Base-by-base conservation (phyloP, 495 filamentous ascomycete species). In the Daldinia vernicosa region DNA sequence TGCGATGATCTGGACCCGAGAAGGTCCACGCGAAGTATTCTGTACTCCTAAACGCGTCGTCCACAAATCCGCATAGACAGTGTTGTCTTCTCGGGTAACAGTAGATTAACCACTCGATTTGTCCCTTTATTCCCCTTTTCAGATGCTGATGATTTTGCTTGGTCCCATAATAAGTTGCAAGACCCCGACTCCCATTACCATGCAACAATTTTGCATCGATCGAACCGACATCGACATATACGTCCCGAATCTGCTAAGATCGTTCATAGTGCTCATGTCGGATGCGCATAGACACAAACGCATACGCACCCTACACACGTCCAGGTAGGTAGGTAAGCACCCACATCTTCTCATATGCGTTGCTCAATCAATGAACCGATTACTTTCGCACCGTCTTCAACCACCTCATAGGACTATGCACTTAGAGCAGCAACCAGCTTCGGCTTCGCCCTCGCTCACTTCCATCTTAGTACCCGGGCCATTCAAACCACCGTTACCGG, bases 391-490 rank as follows among this genome's bases (percentile, higher is more conserved):
- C 47, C 27, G 47, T 58, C 53, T 19, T 47, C n/a, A 56, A 59
- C 51, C 51, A 35, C 54, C 67, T 91, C 90, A 98, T 95, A 98
- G 96, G 71, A 98, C 84, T 70, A 94, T 84, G 80, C 95, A 98
- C 80, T 89, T 91, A 61, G 85, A 84, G 82, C 95, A 98, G 82
- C 95, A 97, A 45, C 93, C 93, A 33, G 87, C 85, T 69, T 86
- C 83, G 70, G 90, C 86, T 64, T 90, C 88, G 22, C 88, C 87
- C 66, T 91, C 91, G 63, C 88, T 87, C 63, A 95, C 86, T 71
- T 95, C 92, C 86, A 93, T 87, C 85, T 93, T 92, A 70, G 89
- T 83, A 54, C 81, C 79, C 3, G 89, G 87, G 43, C 88, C 88
- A 65, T 88, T 88, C 66, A 82, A 81, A 60, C 88, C 88, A 65